phyloP scores from a whole-genome alignment of 2,329 filamentous ascomycete species.

The Phaeophleospora eucalypticola region DNA sequence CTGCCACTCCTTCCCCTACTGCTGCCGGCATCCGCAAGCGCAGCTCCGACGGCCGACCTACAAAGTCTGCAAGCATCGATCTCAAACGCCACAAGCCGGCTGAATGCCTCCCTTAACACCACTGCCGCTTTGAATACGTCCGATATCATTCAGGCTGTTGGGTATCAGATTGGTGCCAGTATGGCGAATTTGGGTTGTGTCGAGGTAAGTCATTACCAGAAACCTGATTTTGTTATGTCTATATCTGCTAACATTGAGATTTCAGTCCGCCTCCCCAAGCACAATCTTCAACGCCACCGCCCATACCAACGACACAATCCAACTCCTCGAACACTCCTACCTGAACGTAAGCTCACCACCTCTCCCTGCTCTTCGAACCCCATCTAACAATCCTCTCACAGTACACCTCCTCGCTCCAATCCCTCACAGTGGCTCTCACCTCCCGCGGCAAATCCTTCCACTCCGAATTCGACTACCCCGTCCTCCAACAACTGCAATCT shows the following conservation, averaged over 20 bases:
- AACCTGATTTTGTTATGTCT: too few relatives aligned
- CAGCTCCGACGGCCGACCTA: conserved; percentile 1
- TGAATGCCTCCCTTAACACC: conserved; percentile 3
- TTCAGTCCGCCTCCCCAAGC: not conserved
- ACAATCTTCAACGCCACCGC: not conserved
- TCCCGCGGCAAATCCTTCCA: conserved; percentile 34
- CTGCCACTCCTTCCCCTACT: not conserved
- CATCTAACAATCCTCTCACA: not conserved
- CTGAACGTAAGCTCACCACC: not conserved
- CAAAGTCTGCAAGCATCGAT: conserved; percentile 6
- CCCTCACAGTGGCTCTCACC: conserved; percentile 5
- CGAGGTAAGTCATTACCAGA: not conserved
- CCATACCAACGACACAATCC: not conserved
- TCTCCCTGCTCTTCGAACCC: not conserved
- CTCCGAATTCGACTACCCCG: conserved; percentile 34
- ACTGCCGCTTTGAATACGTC: not conserved
- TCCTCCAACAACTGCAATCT: conserved; percentile 29
- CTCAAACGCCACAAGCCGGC: conserved; percentile 9
- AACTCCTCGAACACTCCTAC: not conserved
- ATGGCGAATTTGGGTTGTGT: conserved; percentile 4
- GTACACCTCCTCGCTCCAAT: conserved; percentile 3
- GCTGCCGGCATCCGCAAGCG: conserved; percentile 4
- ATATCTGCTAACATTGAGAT: not conserved
- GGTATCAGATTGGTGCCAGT: conserved; percentile 1
- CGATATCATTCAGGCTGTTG: conserved; percentile 1